These are phyloP conservation scores for Coemansia sp. DNA, from an alignment of 192 early-diverging fungal species.

Conservation along the genomic window DNA sequence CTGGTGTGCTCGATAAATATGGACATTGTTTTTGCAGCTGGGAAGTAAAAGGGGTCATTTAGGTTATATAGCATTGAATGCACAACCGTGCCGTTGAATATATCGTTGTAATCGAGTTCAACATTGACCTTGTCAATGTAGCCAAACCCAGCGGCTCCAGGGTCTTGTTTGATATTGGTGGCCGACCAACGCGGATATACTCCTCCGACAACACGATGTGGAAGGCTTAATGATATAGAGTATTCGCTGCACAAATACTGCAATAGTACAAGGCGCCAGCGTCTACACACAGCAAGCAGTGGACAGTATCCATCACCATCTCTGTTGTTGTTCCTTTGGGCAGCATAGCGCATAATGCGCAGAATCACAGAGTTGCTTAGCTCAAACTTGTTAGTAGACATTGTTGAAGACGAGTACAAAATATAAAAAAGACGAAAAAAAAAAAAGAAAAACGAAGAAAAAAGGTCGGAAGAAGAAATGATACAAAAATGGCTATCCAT, in stretches of 20 bases:
- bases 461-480: constrained; percentile 6
- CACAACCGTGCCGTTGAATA: constrained; percentile 22
- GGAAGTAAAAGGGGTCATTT: constrained; percentile 4
- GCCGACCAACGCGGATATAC: neutral
- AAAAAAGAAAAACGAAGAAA: neutral
- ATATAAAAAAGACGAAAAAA: neutral
- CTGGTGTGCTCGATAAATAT: neutral
- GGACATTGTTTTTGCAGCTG: neutral
- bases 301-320: neutral
- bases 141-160: neutral
- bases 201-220: neutral
- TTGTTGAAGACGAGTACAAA: neutral
- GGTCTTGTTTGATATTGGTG: neutral
- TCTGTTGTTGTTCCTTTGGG: neutral
- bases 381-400: neutral
- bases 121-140: constrained; percentile 3
- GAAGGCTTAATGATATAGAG: neutral
- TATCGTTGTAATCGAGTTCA: constrained; percentile 15
- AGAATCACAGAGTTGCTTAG: constrained; percentile 2
- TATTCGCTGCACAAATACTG: constrained; percentile 7
- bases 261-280: constrained; percentile 2
- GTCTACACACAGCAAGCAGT: constrained; percentile 2
- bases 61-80: constrained; percentile 10
- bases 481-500: neutral
- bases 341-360: constrained; percentile 12